Base-by-base conservation (phyloP, 345 rosid genomes). In the Eucalyptus caleyi region DNA sequence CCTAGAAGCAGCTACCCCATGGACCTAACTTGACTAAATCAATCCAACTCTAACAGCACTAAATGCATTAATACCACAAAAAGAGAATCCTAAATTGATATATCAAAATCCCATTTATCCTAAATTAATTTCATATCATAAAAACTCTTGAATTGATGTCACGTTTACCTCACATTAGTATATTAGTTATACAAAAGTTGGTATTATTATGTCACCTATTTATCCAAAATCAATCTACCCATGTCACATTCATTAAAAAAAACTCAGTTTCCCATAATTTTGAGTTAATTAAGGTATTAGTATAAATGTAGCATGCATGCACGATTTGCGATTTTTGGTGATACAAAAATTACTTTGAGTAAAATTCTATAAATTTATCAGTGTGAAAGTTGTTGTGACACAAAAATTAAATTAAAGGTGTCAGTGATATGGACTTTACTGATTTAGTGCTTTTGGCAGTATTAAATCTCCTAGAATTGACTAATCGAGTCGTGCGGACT, bases 261-360 rank as follows among this genome's bases (percentile, higher is more conserved):
- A 7, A 1, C 0, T 15, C 5, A 65, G 0, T 65, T n/a, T n/a
- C 16, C 5, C 9, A n/a, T 27, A 65, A 14, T 13, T 65, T 65
- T 30, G 37, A 2, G 5, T 51, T 51, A 6, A 51, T 51, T 18
- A 18, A 9, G 8, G 19, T 16, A 51, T 16, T 6, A 51, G 0
- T 51, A 16, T 13, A 4, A 62, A 30, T 30, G 16, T 30, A n/a
- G 9, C 5, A 62, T 27, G 34, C 0, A 9, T 62, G 15, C 15
- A 62, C 0, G 30, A 14, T 60, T 60, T 27, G 67, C 0, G 21
- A 51, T 51, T 51, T 16, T 51, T 56, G 23, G 27, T 0, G 3
- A 56, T 56, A 23, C 60, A 56, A 23, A 54, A 51, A 51, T 51
- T 51, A 51, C 0, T 7, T 18, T 18, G 12, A 4, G 1, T 30